These are phyloP conservation scores for Pseudozyma hubeiensis DNA, from an alignment of 1,284 basidiomycete species.

Conservation along the genomic window DNA sequence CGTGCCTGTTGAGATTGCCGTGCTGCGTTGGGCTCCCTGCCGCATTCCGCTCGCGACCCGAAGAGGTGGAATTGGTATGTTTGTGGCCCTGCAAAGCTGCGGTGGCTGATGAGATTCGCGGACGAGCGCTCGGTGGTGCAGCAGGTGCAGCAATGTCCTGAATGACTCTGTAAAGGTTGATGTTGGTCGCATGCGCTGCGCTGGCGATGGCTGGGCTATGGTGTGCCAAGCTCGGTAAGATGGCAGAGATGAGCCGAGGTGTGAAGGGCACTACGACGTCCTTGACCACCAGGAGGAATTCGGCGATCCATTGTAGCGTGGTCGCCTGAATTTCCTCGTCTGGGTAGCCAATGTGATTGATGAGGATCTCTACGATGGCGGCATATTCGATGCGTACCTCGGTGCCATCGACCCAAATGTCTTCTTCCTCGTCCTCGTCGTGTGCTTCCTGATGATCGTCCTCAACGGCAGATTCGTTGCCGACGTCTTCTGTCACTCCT, in stretches of 20 bases:
- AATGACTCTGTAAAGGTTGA: slow-evolving; percentile 84
- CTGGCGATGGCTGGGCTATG: slow-evolving; percentile 88
- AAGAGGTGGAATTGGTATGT: slow-evolving; percentile 20
- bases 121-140: slow-evolving; percentile 69
- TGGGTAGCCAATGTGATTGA: slow-evolving; percentile 86
- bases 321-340: slow-evolving; percentile 71
- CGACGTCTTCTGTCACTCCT: slow-evolving; percentile 4
- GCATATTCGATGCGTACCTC: slow-evolving; percentile 90
- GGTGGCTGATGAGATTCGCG: slow-evolving; percentile 69
- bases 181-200: slow-evolving; percentile 87
- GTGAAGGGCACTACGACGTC: slow-evolving; percentile 95
- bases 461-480: slow-evolving; percentile 19
- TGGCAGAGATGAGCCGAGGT: slow-evolving; percentile 88
- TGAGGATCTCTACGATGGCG: slow-evolving; percentile 91
- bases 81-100: slow-evolving; percentile 66
- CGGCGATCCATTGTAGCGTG: slow-evolving; percentile 86
- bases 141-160: slow-evolving; percentile 82
- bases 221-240: slow-evolving; percentile 93
- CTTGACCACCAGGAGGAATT: slow-evolving; percentile 87
- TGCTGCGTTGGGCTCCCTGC: slow-evolving; percentile 32
- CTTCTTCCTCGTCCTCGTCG: slow-evolving; percentile 69
- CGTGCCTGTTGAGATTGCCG: slow-evolving; percentile 11
- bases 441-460: slow-evolving; percentile 53
- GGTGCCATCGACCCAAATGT: slow-evolving; percentile 89
- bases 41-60: slow-evolving; percentile 19